These are phyloP conservation scores for Cicer judaicum DNA, from an alignment of 306 rosid species.

Conservation along the genomic window DNA sequence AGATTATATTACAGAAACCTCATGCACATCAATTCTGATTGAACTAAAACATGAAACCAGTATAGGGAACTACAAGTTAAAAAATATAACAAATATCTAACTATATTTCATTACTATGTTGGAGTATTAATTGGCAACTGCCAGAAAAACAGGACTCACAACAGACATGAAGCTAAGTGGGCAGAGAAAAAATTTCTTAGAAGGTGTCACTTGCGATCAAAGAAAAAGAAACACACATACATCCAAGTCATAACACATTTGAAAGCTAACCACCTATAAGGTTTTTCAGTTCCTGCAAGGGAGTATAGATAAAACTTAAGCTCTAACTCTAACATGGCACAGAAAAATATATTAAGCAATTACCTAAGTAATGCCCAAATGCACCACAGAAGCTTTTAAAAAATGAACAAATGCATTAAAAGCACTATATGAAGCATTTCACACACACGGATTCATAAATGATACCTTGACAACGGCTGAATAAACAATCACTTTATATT, in stretches of 20 bases:
- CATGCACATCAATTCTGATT: not conserved
- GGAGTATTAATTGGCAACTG: not conserved
- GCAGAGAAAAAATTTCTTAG: not conserved
- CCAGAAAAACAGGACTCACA: not conserved
- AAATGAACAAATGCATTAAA: not conserved
- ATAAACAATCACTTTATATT: slow-evolving; percentile 85
- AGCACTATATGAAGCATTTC: slow-evolving; percentile 2
- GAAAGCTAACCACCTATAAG: not conserved
- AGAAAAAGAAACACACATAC: not conserved
- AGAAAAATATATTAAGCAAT: not conserved
- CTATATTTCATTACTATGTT: not conserved
- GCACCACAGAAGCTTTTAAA: not conserved
- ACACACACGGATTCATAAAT: not conserved
- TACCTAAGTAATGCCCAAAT: not conserved
- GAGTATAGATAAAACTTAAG: not conserved
- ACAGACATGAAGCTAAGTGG: not conserved
- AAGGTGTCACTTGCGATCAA: not conserved
- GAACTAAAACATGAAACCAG: slow-evolving; percentile 5
- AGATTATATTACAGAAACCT: not conserved
- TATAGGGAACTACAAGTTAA: not conserved
- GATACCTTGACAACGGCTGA: slow-evolving; percentile 99
- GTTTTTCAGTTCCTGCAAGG: not conserved
- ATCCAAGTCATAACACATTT: slow-evolving; percentile 6
- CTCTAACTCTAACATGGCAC: not conserved
- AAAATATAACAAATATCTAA: not conserved